Evolutionary conservation across 108 stramenopile species (phyloP).

Genomic region (Nitzschia sp.): DNA sequence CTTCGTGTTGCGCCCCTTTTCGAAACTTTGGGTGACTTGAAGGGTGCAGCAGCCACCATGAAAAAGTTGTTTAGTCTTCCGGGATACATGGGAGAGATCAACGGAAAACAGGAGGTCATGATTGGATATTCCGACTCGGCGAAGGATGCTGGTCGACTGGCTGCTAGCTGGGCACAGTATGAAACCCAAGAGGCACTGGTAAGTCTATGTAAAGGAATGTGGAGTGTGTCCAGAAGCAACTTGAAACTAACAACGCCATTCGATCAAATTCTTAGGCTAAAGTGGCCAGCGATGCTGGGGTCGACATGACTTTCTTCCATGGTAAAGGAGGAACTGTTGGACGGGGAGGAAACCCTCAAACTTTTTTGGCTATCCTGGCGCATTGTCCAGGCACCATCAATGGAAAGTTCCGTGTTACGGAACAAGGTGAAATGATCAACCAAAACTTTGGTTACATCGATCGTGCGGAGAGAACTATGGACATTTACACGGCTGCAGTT

Average conservation of each 20-base stretch:
- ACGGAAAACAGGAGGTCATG: slow-evolving; percentile 95
- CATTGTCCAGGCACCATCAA: slow-evolving; percentile 96
- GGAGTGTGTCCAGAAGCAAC: no score
- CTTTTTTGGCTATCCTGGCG: slow-evolving; percentile 84
- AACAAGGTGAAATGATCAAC: slow-evolving; percentile 99
- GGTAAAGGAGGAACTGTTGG: slow-evolving; percentile 98
- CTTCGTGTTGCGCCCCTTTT: slow-evolving; percentile 96
- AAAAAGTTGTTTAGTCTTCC: slow-evolving; percentile 81
- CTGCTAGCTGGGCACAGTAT: slow-evolving; percentile 96
- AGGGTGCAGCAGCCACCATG: slow-evolving; percentile 89
- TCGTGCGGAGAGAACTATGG: slow-evolving; percentile 90
- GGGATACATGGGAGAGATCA: slow-evolving; percentile 84
- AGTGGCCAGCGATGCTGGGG: slow-evolving; percentile 70
- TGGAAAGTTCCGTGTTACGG: slow-evolving; percentile 97
- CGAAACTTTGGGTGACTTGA: slow-evolving; percentile 94
- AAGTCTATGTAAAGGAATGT: no score
- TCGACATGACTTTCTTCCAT: slow-evolving; percentile 91
- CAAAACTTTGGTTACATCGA: slow-evolving; percentile 93
- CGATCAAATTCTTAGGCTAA: no score
- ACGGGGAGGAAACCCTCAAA: slow-evolving; percentile 91
- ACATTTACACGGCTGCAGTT: slow-evolving; percentile 95
- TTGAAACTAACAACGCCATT: no score
- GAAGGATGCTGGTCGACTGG: slow-evolving; percentile 96
- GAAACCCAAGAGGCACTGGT: slow-evolving; percentile 89
- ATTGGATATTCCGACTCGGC: slow-evolving; percentile 97